These are phyloP conservation scores for Rhododendron ovatum DNA, from an alignment of 148 eudicot species.

Conservation along the genomic window DNA sequence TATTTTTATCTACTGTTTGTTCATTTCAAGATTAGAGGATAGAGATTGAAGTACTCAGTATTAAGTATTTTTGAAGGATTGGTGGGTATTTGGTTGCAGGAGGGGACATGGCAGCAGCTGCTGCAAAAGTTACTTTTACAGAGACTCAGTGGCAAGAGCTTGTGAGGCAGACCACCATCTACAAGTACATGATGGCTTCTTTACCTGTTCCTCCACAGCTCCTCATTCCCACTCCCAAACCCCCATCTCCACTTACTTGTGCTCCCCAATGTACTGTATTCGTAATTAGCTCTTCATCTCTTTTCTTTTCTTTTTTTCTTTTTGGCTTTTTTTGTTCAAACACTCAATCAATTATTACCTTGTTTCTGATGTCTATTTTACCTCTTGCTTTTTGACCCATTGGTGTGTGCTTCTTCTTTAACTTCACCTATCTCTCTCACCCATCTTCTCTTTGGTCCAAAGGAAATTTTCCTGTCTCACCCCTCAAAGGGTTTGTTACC, in stretches of 20 bases:
- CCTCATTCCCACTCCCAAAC: constrained; percentile 31
- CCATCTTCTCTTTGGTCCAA: background rate
- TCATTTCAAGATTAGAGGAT: background rate
- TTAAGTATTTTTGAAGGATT: background rate
- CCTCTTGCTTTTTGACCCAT: background rate
- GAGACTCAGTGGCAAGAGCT: constrained; percentile 66
- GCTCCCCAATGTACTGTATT: constrained; percentile 21
- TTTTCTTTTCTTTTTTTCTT: background rate
- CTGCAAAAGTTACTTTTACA: constrained; percentile 42
- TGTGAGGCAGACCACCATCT: constrained; percentile 66
- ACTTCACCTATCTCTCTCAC: background rate
- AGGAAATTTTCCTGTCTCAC: background rate
- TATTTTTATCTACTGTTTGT: background rate
- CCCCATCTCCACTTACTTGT: constrained; percentile 13
- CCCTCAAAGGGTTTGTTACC: background rate
- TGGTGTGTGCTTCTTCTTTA: background rate
- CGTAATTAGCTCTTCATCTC: constrained; percentile 11
- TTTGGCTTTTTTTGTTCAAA: background rate
- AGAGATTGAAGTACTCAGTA: background rate
- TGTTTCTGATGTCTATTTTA: background rate
- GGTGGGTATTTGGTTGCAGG: constrained; percentile 12
- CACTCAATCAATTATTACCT: background rate
- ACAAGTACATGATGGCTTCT: constrained; percentile 69
- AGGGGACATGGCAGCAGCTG: constrained; percentile 12
- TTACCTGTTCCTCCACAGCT: constrained; percentile 71